These are phyloP conservation scores for Suillus weaverae DNA, from an alignment of 768 basidiomycete genomes.

Conservation along the genomic window DNA sequence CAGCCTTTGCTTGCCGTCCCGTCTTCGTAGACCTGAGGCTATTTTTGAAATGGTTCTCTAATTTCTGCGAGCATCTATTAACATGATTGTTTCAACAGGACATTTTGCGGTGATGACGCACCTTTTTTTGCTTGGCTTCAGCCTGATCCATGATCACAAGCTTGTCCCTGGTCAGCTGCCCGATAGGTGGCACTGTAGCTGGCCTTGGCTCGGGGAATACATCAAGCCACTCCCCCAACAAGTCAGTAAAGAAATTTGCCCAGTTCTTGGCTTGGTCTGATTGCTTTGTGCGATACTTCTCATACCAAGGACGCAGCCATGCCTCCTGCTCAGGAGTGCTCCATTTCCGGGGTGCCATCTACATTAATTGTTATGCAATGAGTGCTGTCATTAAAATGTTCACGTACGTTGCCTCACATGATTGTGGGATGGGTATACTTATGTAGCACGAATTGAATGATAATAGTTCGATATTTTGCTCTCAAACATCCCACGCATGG, in stretches of 20 bases:
- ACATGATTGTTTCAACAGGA: neutral
- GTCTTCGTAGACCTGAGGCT: neutral
- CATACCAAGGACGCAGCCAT: neutral
- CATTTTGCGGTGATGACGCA: neutral
- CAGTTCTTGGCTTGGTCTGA: neutral
- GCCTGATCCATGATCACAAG: neutral
- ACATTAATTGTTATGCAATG: constrained; percentile 2
- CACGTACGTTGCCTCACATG: neutral
- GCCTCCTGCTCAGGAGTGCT: neutral
- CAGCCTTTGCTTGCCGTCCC: neutral
- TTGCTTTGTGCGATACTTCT: neutral
- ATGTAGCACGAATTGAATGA: neutral
- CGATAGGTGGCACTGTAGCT: neutral
- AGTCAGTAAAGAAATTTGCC: neutral
- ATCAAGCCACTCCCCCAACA: neutral
- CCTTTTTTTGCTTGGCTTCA: neutral
- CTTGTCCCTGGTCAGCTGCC: neutral
- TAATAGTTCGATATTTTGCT: neutral
- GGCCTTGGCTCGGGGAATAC: neutral
- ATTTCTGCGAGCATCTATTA: neutral
- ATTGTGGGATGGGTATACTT: constrained; percentile 1
- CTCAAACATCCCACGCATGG: neutral
- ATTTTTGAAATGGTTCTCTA: neutral
- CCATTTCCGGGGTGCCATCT: neutral
- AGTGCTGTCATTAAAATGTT: neutral